phyloP scores from a whole-genome alignment of 2,329 filamentous ascomycete species.

The Verticillium isaacii region DNA sequence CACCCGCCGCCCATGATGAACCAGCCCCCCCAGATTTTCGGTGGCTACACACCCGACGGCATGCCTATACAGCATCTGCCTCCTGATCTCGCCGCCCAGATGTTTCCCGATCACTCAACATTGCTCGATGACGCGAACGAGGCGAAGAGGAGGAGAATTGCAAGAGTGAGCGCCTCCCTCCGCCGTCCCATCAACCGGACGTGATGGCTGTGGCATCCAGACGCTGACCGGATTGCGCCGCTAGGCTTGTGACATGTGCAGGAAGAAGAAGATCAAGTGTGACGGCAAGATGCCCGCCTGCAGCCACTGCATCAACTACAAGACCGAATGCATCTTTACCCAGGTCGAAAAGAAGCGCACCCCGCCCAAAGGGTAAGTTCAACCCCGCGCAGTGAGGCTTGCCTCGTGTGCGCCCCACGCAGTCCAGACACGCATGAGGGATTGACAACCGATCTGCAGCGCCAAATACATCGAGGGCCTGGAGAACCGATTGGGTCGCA shows the following conservation, averaged over 20 bases:
- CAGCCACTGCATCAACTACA: slow-evolving; percentile 95
- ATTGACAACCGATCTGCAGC: slow-evolving; percentile 34
- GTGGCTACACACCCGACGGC: slow-evolving; percentile 55
- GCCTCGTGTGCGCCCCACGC: not conserved
- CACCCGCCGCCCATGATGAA: slow-evolving; percentile 54
- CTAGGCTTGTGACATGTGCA: slow-evolving; percentile 94
- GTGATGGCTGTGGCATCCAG: not conserved
- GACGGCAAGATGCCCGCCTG: slow-evolving; percentile 94
- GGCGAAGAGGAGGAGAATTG: slow-evolving; percentile 83
- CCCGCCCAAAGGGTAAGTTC: slow-evolving; percentile 83
- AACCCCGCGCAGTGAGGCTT: not conserved
- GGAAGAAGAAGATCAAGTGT: slow-evolving; percentile 97
- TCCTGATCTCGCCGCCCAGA: slow-evolving; percentile 52
- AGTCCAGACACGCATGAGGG: not conserved
- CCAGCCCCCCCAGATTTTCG: slow-evolving; percentile 66
- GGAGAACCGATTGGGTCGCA: slow-evolving; percentile 89
- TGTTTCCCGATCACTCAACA: slow-evolving; percentile 53
- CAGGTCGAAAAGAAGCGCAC: slow-evolving; percentile 98
- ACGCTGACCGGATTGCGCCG: slow-evolving; percentile 3
- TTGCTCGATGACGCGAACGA: slow-evolving; percentile 67
- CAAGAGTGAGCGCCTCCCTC: slow-evolving; percentile 57
- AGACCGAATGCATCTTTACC: slow-evolving; percentile 95
- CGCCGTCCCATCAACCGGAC: not conserved
- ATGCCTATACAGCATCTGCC: slow-evolving; percentile 52
- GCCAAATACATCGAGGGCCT: slow-evolving; percentile 98